Evolutionary conservation across 257 asterid species (phyloP).

Genomic region (Scutellaria galericulata): DNA sequence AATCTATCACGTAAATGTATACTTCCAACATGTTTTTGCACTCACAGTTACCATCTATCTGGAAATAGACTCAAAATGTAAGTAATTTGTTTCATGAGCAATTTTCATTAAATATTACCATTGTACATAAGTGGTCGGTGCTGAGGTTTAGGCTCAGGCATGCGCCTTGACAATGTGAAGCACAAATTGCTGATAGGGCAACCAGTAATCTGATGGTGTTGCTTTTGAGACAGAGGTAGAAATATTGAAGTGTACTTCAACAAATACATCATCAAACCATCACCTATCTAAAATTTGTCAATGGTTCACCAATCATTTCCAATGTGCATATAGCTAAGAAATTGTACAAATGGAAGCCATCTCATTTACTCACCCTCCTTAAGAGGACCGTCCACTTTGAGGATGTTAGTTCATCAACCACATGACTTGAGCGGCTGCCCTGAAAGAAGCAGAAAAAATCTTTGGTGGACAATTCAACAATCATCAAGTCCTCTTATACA

Average conservation of each 20-base stretch:
- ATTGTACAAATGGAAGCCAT: constrained; percentile 13
- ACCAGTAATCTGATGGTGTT: constrained; percentile 75
- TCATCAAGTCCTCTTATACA: constrained; percentile 3
- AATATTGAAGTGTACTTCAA: constrained; percentile 69
- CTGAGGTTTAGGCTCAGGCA: constrained; percentile 34
- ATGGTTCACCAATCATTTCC: constrained; percentile 28
- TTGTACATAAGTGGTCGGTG: constrained; percentile 34
- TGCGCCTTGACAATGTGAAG: constrained; percentile 34
- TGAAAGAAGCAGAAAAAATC: constrained; percentile 37
- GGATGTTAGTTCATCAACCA: constrained; percentile 59
- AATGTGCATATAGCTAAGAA: background rate
- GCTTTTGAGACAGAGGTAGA: constrained; percentile 64
- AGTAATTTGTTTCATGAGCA: background rate
- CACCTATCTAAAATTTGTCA: constrained; percentile 69
- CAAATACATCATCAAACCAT: constrained; percentile 68
- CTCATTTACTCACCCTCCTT: constrained; percentile 56
- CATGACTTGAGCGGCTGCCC: constrained; percentile 55
- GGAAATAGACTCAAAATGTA: constrained; percentile 2
- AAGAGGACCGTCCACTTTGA: constrained; percentile 67
- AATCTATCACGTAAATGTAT: background rate
- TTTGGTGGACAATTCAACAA: constrained; percentile 15
- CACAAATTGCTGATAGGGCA: constrained; percentile 58
- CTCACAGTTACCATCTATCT: background rate
- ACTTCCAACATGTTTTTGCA: background rate
- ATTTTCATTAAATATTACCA: constrained; percentile 41